These are phyloP conservation scores for Chalciporus chontae DNA, from an alignment of 768 basidiomycete genomes.

Conservation along the genomic window DNA sequence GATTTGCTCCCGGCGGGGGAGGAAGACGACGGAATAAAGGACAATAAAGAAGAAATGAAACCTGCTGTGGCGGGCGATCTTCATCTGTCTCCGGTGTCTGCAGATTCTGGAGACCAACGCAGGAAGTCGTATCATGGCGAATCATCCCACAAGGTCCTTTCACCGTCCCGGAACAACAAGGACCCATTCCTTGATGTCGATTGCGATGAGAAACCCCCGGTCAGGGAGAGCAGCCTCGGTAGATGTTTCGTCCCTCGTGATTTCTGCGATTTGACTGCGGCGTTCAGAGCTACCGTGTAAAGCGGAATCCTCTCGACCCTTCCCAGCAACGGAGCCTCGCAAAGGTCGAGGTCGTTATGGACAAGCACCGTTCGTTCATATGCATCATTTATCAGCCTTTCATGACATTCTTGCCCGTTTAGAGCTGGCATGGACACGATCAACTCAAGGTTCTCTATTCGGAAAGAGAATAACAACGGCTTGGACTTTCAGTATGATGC, in stretches of 20 bases:
- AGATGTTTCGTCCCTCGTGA: neutral
- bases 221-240: slow-evolving; percentile 8
- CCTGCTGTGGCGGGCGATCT: neutral
- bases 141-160: slow-evolving; percentile 6
- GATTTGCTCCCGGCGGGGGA: slow-evolving; percentile 4
- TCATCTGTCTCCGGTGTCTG: neutral
- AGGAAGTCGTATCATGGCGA: slow-evolving; percentile 18
- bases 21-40: slow-evolving; percentile 7
- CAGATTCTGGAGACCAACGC: slow-evolving; percentile 6
- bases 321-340: slow-evolving; percentile 25
- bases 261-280: neutral
- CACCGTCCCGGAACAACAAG: slow-evolving; percentile 5
- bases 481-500: slow-evolving; percentile 67
- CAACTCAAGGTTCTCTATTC: slow-evolving; percentile 64
- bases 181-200: slow-evolving; percentile 9
- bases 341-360: slow-evolving; percentile 63
- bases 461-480: slow-evolving; percentile 63
- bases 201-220: neutral
- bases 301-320: slow-evolving; percentile 5
- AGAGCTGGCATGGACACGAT: slow-evolving; percentile 42
- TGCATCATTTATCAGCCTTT: neutral
- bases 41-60: slow-evolving; percentile 3
- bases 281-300: slow-evolving; percentile 14
- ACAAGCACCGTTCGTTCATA: slow-evolving; percentile 33
- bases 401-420: slow-evolving; percentile 3